Base-by-base conservation (phyloP, 75 land plant species). In the Azolla pinnata region DNA sequence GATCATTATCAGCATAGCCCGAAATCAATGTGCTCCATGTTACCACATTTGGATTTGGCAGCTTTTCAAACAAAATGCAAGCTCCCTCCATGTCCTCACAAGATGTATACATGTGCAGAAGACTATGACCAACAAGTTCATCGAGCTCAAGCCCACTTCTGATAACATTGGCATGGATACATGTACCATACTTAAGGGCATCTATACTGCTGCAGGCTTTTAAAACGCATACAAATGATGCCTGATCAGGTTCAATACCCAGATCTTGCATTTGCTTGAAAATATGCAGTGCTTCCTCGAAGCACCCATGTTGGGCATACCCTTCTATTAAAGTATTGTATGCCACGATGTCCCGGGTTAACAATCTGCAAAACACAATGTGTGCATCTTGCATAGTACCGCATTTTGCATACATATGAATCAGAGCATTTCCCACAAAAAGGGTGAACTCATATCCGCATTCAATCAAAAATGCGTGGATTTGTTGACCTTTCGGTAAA, bases 21-120 rank as follows among this genome's bases (percentile, higher is more conserved):
- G 87, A 74, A 66, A 84, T 80, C 64, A 84, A 64, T 24, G 73
- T 64, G 62, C 74, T 84, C 87, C 87, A 84, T 17, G 81, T 77
- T 1, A 84, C 68, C 34, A 60, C 76, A 67, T 72, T 81, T 28
- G 73, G 71, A 17, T 60, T 47, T 17, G 60, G 67, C 67, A 77
- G 65, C 35, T 68, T 59, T 31, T 33, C 26, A 58, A 84, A 84
- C 30, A 84, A 49, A 19, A 44, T n/a, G 19, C 59, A 21, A 20
- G 83, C 83, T 23, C 77, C 78, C 52, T 57, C 59, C 0, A 83
- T 26, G 27, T 51, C 60, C 3, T 30, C 74, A 60, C 74, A 71
- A 10, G 51, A 52, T 0, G 23, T 49, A 59, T 76, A 70, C 66
- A 70, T 66, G 34, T 66, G 56, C 17, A 70, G 19, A 56, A 76